Evolutionary conservation across 441 rosid species (phyloP).

Genomic region (Euphorbia neoarborescens): DNA sequence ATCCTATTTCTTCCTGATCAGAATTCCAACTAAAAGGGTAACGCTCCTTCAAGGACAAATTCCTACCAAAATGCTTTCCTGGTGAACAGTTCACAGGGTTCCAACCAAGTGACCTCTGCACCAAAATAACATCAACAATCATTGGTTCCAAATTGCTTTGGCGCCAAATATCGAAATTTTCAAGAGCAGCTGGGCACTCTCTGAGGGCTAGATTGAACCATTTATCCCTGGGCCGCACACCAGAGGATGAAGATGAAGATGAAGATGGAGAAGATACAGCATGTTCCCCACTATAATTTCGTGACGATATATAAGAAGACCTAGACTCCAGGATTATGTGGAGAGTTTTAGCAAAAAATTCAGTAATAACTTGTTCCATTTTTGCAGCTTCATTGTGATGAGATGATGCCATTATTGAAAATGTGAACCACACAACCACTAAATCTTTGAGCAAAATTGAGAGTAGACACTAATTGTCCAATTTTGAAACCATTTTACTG

Average conservation of each 20-base stretch:
- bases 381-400: slow-evolving; percentile 60
- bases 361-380: slow-evolving; percentile 72
- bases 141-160: slow-evolving; percentile 60
- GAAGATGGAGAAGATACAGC: slow-evolving; percentile 59
- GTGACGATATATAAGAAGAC: slow-evolving; percentile 63
- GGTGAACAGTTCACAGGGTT: slow-evolving; percentile 40
- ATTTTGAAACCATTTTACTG: slow-evolving; percentile 17
- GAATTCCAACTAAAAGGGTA: slow-evolving; percentile 43
- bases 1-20: slow-evolving; percentile 56
- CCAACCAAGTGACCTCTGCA: slow-evolving; percentile 47
- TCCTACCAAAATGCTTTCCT: slow-evolving; percentile 39
- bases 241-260: slow-evolving; percentile 68
- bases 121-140: slow-evolving; percentile 81
- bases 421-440: slow-evolving; percentile 11
- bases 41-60: slow-evolving; percentile 39
- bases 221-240: slow-evolving; percentile 74
- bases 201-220: slow-evolving; percentile 88
- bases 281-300: slow-evolving; percentile 77
- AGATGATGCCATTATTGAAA: slow-evolving; percentile 43
- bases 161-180: slow-evolving; percentile 63
- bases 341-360: slow-evolving; percentile 76
- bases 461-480: slow-evolving; percentile 5
- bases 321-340: slow-evolving; percentile 83
- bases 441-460: slow-evolving; percentile 6
- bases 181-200: slow-evolving; percentile 72